Evolutionary conservation across 495 filamentous ascomycete species (phyloP), one percentile per base, ranked within the genome.

Genomic region (Podospora bellae-mahoneyi): DNA sequence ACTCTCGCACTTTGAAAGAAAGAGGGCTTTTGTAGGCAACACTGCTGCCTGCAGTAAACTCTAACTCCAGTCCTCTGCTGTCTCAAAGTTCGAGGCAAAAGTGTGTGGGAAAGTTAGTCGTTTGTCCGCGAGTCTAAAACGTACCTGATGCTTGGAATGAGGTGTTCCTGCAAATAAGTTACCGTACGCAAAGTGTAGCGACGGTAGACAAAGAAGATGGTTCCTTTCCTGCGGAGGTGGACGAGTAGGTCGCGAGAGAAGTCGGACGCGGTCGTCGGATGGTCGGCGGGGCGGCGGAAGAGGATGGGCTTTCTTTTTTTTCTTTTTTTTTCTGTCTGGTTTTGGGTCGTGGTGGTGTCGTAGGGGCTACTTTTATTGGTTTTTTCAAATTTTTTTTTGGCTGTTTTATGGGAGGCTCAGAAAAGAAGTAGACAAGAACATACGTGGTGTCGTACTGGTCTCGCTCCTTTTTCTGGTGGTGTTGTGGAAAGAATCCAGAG

Each of bases 371-470:
- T 83, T 83, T 83, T 80, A 77, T 71, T 62, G 69, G 68, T 70
- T 70, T 83, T 83, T 83, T 78, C 70, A 80, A 79, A 62, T 81
- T 83, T 83, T 83, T 83, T 83, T 83, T 82, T 56, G 71, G 66
- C 67, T 26, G 76, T 82, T 81, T 82, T 74, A 48, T 48, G 70
- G 69, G 69, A 69, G 30, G 44, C 58, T 58, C 73, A 73, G 72
- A 78, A 70, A 78, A 74, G 73, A 74, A 73, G 71, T 66, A 72
- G 74, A 76, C 28, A 57, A 71, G 72, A 74, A 71, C 72, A 72
- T 68, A 68, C 71, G 60, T 66, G 66, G 65, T 75, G 69, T 72
- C 72, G 75, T 65, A 71, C 74, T 75, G 70, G 74, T 77, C 72
- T 75, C 65, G 72, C 76, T 74, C 67, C 71, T 74, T 78, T 74